Percentiles rank a stretch among this genome's conserved stretches.
phyloP scores from a whole-genome alignment of 2,329 filamentous ascomycete species.

The Hymenoscyphus occultus region DNA sequence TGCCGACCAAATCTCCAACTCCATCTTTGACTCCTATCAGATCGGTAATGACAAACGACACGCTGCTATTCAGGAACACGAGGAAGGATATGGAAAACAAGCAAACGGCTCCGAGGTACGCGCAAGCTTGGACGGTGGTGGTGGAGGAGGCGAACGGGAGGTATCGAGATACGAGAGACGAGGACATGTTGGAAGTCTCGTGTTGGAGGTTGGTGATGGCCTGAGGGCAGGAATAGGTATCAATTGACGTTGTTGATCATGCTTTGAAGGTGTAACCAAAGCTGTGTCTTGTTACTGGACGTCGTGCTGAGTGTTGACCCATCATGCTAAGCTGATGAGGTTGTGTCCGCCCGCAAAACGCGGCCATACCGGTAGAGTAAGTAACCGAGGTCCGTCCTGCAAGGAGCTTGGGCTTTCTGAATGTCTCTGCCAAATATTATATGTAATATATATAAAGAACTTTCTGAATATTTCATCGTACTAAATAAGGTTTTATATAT shows the following conservation, averaged over 20 bases:
- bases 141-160: slow-evolving; percentile 57
- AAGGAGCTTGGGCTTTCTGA: too few relatives aligned
- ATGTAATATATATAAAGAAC: too few relatives aligned
- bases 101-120: slow-evolving; percentile 78
- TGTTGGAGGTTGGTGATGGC: neutral
- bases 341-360: neutral
- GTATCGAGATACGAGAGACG: slow-evolving; percentile 27
- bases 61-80: slow-evolving; percentile 81
- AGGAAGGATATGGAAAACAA: slow-evolving; percentile 88
- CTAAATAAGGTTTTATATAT: too few relatives aligned
- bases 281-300: neutral
- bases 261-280: neutral
- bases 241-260: slow-evolving; percentile 7
- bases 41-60: slow-evolving; percentile 83
- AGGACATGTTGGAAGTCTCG: slow-evolving; percentile 5
- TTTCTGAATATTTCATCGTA: too few relatives aligned
- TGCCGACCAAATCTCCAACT: slow-evolving; percentile 79
- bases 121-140: slow-evolving; percentile 61
- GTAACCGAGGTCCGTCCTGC: too few relatives aligned
- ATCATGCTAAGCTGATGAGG: neutral
- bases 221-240: neutral
- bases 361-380: too few relatives aligned
- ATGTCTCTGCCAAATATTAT: too few relatives aligned
- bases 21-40: slow-evolving; percentile 69
- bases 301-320: neutral